Evolutionary conservation across 2,329 filamentous ascomycete species (phyloP).

Genomic region (Alternaria alternata): DNA sequence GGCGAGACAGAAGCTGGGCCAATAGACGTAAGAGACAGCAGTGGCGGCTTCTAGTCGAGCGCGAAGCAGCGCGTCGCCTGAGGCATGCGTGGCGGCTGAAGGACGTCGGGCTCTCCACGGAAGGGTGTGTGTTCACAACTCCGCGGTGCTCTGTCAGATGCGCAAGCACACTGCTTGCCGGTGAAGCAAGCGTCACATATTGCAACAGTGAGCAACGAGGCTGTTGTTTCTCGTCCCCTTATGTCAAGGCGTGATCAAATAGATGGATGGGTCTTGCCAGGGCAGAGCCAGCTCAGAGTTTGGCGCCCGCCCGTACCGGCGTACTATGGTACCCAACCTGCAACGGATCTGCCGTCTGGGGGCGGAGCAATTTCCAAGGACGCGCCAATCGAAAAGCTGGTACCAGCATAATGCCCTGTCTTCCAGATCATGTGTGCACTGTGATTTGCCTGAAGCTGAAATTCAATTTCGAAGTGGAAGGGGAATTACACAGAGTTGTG

Average conservation of each 20-base stretch:
- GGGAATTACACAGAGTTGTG: neutral
- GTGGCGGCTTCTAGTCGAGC: conserved; percentile 19
- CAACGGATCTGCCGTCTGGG: conserved; percentile 5
- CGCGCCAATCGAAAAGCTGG: neutral
- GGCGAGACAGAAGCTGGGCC: conserved; percentile 41
- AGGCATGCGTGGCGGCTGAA: conserved; percentile 4
- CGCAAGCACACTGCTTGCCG: neutral
- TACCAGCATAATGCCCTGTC: neutral
- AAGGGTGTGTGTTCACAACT: conserved; percentile 1
- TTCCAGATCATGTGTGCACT: conserved; percentile 27
- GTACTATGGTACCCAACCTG: neutral
- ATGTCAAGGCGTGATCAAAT: neutral
- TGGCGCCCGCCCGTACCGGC: conserved; percentile 5
- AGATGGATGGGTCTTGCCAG: neutral
- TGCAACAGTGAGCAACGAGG: neutral
- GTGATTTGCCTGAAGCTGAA: conserved; percentile 41
- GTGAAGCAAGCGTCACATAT: neutral
- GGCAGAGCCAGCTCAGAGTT: neutral
- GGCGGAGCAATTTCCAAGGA: conserved; percentile 32
- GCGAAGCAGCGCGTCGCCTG: conserved; percentile 22
- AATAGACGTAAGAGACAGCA: conserved; percentile 25
- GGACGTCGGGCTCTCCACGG: conserved; percentile 20
- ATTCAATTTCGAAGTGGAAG: conserved; percentile 16
- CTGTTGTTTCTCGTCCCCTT: neutral
- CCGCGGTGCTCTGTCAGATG: neutral